phyloP scores from a whole-genome alignment of 306 rosid genomes.

The Argentina anserina region DNA sequence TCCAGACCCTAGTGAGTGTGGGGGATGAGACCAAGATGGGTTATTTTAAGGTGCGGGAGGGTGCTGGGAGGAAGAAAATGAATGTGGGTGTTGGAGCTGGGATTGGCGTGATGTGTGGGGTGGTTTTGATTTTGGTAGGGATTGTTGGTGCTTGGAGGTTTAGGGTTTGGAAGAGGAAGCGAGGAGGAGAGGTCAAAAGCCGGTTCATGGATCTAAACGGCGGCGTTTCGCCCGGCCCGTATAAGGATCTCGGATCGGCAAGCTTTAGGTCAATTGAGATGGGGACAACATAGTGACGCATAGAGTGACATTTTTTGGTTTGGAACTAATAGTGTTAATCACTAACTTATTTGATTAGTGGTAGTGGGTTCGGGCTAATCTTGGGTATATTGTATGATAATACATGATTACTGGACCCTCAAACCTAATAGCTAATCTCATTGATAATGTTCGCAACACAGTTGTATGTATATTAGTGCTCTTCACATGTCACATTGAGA shows the following conservation, averaged over 20 bases:
- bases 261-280: conserved; percentile 73
- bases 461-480: neutral
- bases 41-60: conserved; percentile 65
- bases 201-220: conserved; percentile 33
- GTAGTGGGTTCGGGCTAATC: conserved; percentile 12
- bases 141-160: conserved; percentile 31
- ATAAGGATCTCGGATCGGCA: conserved; percentile 69
- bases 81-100: conserved; percentile 23
- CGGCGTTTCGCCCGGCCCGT: conserved; percentile 70
- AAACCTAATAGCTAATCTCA: neutral
- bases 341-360: conserved; percentile 6
- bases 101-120: conserved; percentile 26
- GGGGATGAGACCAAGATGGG: conserved; percentile 63
- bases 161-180: conserved; percentile 27
- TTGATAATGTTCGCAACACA: neutral
- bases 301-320: conserved; percentile 48
- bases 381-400: neutral
- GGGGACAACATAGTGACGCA: conserved; percentile 51
- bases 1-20: conserved; percentile 48
- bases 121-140: conserved; percentile 16
- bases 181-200: conserved; percentile 7
- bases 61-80: conserved; percentile 19
- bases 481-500: neutral
- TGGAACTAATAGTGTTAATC: conserved; percentile 12
- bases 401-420: neutral